These are phyloP conservation scores for Lophiostoma macrostomum DNA, from an alignment of 495 filamentous ascomycete species.

Conservation along the genomic window DNA sequence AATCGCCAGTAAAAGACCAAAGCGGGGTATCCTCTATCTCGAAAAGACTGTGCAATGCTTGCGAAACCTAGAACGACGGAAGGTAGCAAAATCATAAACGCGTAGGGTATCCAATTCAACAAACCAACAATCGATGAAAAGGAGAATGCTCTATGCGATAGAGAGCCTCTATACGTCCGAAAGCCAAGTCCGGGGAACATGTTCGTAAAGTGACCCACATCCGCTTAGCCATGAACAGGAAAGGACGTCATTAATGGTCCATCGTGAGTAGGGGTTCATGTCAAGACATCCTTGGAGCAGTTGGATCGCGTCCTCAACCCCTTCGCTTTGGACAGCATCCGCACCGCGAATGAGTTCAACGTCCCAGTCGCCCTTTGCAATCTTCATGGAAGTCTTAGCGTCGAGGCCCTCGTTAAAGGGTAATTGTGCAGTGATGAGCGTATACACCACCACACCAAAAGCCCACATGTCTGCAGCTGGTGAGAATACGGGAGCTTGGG, in stretches of 20 bases:
- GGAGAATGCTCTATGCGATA: background rate
- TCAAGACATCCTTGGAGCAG: conserved; percentile 44
- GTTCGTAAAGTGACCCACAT: conserved; percentile 27
- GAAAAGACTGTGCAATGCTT: conserved; percentile 14
- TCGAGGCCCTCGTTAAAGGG: conserved; percentile 64
- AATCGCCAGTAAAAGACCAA: conserved; percentile 1
- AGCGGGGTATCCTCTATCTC: conserved; percentile 20
- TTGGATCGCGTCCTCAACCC: conserved; percentile 34
- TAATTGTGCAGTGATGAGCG: conserved; percentile 61
- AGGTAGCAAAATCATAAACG: conserved; percentile 12
- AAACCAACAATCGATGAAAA: conserved; percentile 13
- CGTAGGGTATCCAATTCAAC: conserved; percentile 15
- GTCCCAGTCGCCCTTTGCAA: conserved; percentile 62
- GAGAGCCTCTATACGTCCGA: conserved; percentile 5
- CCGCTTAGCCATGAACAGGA: conserved; percentile 55
- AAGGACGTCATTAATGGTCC: conserved; percentile 44
- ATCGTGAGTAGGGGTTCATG: conserved; percentile 37
- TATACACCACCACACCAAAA: conserved; percentile 64
- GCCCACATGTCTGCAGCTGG: conserved; percentile 69
- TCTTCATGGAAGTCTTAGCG: conserved; percentile 58
- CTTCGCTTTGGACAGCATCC: conserved; percentile 13
- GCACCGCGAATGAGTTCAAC: conserved; percentile 43
- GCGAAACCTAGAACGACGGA: background rate
- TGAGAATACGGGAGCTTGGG: conserved; percentile 46
- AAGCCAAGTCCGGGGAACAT: conserved; percentile 27